These are phyloP conservation scores for Aspergillus latus DNA, from an alignment of 2,329 filamentous ascomycete species.

Conservation along the genomic window DNA sequence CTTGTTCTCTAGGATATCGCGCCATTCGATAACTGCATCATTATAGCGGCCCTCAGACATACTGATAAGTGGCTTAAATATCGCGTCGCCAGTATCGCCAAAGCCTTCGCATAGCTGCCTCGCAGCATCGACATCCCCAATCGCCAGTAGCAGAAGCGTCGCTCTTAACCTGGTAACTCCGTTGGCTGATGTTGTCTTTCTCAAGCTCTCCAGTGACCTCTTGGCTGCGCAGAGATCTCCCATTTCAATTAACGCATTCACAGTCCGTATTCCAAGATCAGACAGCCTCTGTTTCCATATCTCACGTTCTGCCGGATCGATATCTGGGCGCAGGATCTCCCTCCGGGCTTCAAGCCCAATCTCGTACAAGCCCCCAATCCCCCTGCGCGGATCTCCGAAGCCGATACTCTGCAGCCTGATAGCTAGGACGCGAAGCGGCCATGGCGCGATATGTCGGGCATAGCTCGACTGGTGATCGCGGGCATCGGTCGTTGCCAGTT, in stretches of 20 bases:
- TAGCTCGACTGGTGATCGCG: constrained; percentile 62
- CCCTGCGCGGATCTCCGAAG: constrained; percentile 78
- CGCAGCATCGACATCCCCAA: constrained; percentile 74
- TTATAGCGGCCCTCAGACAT: constrained; percentile 77
- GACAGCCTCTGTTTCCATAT: constrained; percentile 71
- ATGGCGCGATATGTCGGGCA: constrained; percentile 75
- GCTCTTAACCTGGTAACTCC: constrained; percentile 41
- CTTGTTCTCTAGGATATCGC: constrained; percentile 49
- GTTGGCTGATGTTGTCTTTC: constrained; percentile 29
- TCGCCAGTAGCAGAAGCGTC: constrained; percentile 70
- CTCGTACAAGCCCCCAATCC: constrained; percentile 88
- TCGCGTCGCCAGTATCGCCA: constrained; percentile 41
- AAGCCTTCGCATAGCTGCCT: constrained; percentile 51
- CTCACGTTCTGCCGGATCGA: constrained; percentile 56
- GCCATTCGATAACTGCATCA: constrained; percentile 64
- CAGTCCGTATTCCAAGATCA: constrained; percentile 69
- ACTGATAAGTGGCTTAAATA: constrained; percentile 63
- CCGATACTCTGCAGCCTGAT: constrained; percentile 83
- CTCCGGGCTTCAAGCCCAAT: constrained; percentile 74
- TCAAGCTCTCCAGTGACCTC: constrained; percentile 66
- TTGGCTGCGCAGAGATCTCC: constrained; percentile 79
- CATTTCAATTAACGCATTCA: constrained; percentile 62
- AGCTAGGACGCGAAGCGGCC: constrained; percentile 78
- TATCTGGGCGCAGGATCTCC: constrained; percentile 53
- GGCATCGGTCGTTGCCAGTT: constrained; percentile 41